Evolutionary conservation across 495 filamentous ascomycete genomes (phyloP), one percentile per base, ranked within the genome.

Genomic region (Hyaloscypha bicolor): DNA sequence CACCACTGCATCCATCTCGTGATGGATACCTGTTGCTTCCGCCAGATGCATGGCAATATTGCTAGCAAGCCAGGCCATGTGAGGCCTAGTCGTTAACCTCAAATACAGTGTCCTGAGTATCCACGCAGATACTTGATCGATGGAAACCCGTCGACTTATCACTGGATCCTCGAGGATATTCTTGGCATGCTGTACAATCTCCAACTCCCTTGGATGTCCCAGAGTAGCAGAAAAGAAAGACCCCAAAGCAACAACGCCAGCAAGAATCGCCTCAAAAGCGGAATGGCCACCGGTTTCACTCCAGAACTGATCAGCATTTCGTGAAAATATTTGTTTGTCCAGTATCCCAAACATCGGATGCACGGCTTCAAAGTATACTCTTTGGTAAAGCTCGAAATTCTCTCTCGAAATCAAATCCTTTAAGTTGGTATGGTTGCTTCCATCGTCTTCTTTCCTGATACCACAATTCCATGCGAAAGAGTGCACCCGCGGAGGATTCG

Each of bases 391-490:
- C 42, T 67, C 75, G 71, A 80, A 76, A 5, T 79, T 73, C 0
- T 71, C 70, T 33, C 71, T 56, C 0, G 80, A 76, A 5, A 79
- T 72, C 22, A 80, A 74, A 21, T 78, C 75, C 9, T 75, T 69
- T 30, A 82, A 69, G 0, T 72, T 67, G 12, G 69, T 63, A 55
- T 70, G 68, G 1, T 60, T 55, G 11, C 65, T 32, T 4, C 62
- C 64, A 21, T 73, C 68, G 16, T 73, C 71, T 19, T 74, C 66
- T 12, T 71, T 55, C 31, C 83, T 76, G n/a, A 77, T 72, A 8
- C 82, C 83, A 30, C 79, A 73, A 71, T 86, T 84, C 84, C 83
- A 87, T 0, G 76, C 83, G 69, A 85, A 87, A 6, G 83, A 76
- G 39, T 81, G 81, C 53, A 84, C 63, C 29, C 79, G 75, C 0